Evolutionary conservation across 306 rosid species (phyloP), one percentile per base, ranked within the genome.

Genomic region (Rosa lucieae): DNA sequence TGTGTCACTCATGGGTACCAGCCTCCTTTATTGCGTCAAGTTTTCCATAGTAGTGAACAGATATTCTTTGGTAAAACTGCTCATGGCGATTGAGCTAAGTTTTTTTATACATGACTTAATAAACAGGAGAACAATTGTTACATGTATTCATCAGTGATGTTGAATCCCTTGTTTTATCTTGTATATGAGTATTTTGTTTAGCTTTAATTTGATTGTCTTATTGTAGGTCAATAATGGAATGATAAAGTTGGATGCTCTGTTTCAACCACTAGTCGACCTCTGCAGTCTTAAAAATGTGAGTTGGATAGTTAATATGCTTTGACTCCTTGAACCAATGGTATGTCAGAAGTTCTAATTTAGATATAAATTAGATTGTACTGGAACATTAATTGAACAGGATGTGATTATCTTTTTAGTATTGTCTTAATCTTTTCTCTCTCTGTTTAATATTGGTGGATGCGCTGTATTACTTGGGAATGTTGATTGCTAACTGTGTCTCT

Each of bases 221-320:
- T 77, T 88, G 87, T 90, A 94, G 99, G 77, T 89, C 79, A 86
- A 83, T 83, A 87, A 84, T 82, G 95, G 95, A 67, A 88, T 89
- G 86, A 52, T 77, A 49, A 55, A 75, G 66, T 67, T 88, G 86
- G 97, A 94, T 87, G 82, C 81, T 81, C 53, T 91, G 83, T 74
- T 92, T 83, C 80, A 85, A 78, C 95, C 97, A 35, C 86, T 94
- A 78, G 87, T 94, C 84, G 91, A 89, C 76, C 95, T 94, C 74
- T 92, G 95, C 65, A 73, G 67, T 72, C 75, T 89, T 77, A 86
- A 89, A 82, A 94, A 85, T 85, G 99, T 94, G 85, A 89, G 99
- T 86, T 80, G 63, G 74, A 53, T 82, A 42, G 23, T 78, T 14
- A 13, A 39, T 21, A 39, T 77, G 32, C 10, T 62, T 46, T 10